Conservation (phyloP, 768 basidiomycete genomes). For the Sarcodon aspratus region DNA sequence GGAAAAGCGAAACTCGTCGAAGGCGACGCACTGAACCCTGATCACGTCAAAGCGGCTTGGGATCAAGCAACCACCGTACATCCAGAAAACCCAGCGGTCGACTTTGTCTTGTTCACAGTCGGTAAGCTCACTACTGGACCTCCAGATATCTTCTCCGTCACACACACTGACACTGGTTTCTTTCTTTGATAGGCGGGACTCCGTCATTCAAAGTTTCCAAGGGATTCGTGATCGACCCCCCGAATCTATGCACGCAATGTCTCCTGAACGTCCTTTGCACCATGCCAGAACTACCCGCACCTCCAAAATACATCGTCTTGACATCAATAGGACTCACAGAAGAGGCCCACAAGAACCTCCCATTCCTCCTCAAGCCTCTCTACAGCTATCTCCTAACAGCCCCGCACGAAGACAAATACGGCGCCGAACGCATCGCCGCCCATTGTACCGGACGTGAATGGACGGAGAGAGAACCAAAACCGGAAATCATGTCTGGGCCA, state of each 20-base stretch:
- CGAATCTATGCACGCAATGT: conserved; percentile 46
- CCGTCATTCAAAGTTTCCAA: conserved; percentile 33
- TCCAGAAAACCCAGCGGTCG: conserved; percentile 23
- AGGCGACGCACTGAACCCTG: conserved; percentile 47
- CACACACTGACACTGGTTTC: background rate
- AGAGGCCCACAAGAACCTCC: conserved; percentile 31
- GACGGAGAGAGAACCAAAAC: conserved; percentile 30
- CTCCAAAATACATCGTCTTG: conserved; percentile 41
- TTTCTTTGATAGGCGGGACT: conserved; percentile 26
- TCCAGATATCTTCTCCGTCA: background rate
- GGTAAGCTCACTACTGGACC: conserved; percentile 25
- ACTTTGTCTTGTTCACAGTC: conserved; percentile 49
- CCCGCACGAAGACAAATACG: conserved; percentile 54
- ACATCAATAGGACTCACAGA: conserved; percentile 42
- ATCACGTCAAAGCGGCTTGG: conserved; percentile 45
- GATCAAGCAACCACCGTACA: conserved; percentile 22
- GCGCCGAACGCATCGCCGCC: conserved; percentile 37
- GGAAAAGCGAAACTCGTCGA: conserved; percentile 44
- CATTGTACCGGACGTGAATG: conserved; percentile 42
- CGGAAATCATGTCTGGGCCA: conserved; percentile 27
- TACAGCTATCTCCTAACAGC: conserved; percentile 31
- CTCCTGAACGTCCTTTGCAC: conserved; percentile 46
- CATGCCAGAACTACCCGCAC: conserved; percentile 27
- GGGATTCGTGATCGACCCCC: conserved; percentile 37
- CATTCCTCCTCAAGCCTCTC: conserved; percentile 34